These are phyloP conservation scores for Xylaria scruposa DNA, from an alignment of 495 filamentous ascomycete species.

Conservation along the genomic window DNA sequence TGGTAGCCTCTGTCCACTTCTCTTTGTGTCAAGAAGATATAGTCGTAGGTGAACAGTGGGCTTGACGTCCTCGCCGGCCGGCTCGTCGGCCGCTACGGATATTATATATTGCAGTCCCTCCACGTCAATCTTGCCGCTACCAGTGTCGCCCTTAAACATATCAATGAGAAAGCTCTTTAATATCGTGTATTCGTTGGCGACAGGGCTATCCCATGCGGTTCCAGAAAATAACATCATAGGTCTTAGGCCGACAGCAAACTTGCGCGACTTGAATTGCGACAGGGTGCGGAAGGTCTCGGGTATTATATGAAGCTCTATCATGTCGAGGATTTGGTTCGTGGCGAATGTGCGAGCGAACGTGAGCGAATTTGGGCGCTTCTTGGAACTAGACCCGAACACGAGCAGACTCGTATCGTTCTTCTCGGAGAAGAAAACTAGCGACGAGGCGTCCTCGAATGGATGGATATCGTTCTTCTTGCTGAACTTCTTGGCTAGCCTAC, in stretches of 20 bases:
- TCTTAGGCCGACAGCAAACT: constrained; percentile 80
- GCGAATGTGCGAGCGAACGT: constrained; percentile 84
- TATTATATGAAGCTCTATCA: constrained; percentile 87
- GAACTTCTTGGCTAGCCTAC: constrained; percentile 75
- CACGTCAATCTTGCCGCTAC: constrained; percentile 81
- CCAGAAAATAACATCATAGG: constrained; percentile 89
- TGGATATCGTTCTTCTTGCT: constrained; percentile 93
- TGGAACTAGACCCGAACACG: constrained; percentile 80
- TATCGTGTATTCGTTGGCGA: constrained; percentile 74
- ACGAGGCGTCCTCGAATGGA: constrained; percentile 88
- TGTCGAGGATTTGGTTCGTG: constrained; percentile 80
- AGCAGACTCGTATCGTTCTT: constrained; percentile 89
- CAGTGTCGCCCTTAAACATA: constrained; percentile 74
- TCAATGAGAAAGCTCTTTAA: constrained; percentile 88
- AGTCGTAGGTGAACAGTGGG: constrained; percentile 81
- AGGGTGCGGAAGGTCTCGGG: constrained; percentile 68
- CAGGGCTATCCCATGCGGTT: constrained; percentile 78
- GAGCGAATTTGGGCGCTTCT: constrained; percentile 91
- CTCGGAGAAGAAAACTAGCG: constrained; percentile 88
- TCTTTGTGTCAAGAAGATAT: constrained; percentile 84
- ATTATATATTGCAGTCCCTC: constrained; percentile 92
- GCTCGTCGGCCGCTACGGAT: constrained; percentile 79
- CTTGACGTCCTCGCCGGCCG: constrained; percentile 53
- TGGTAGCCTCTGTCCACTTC: constrained; percentile 83
- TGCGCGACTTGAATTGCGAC: constrained; percentile 80